Percentiles rank a stretch among this genome's conserved stretches.
Conservation (phyloP, 768 basidiomycete species). For the Lactarius evosmus region DNA sequence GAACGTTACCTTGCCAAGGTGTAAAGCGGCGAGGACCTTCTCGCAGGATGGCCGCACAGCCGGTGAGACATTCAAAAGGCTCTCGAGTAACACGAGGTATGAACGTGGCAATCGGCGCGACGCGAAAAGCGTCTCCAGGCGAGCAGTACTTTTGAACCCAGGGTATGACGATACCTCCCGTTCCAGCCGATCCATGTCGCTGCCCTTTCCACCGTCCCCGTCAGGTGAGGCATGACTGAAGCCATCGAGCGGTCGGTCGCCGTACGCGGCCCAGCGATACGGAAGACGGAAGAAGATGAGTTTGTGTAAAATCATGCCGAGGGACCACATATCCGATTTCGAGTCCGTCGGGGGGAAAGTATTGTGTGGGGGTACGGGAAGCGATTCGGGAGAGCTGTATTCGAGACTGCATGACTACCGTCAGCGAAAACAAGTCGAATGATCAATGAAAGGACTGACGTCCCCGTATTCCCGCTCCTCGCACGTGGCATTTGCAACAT, state of each 20-base stretch:
- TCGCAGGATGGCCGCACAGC: conserved; percentile 67
- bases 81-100: conserved; percentile 69
- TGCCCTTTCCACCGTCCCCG: conserved; percentile 44
- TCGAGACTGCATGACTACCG: conserved; percentile 21
- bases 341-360: conserved; percentile 70
- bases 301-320: conserved; percentile 95
- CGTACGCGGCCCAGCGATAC: conserved; percentile 67
- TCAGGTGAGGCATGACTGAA: conserved; percentile 31
- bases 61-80: conserved; percentile 61
- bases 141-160: conserved; percentile 61
- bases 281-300: conserved; percentile 89
- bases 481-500: conserved; percentile 67
- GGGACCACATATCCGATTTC: conserved; percentile 94
- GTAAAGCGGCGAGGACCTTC: conserved; percentile 62
- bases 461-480: conserved; percentile 93
- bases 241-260: conserved; percentile 39
- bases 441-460: conserved; percentile 48
- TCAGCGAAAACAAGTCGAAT: background rate
- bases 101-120: conserved; percentile 69
- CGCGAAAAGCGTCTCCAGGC: conserved; percentile 56
- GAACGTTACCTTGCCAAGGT: conserved; percentile 67
- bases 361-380: conserved; percentile 65
- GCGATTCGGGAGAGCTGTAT: conserved; percentile 61
- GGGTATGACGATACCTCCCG: conserved; percentile 69
- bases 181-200: conserved; percentile 65